Base-by-base conservation (phyloP, 768 basidiomycete species). In the Kwoniella newhampshirensis region DNA sequence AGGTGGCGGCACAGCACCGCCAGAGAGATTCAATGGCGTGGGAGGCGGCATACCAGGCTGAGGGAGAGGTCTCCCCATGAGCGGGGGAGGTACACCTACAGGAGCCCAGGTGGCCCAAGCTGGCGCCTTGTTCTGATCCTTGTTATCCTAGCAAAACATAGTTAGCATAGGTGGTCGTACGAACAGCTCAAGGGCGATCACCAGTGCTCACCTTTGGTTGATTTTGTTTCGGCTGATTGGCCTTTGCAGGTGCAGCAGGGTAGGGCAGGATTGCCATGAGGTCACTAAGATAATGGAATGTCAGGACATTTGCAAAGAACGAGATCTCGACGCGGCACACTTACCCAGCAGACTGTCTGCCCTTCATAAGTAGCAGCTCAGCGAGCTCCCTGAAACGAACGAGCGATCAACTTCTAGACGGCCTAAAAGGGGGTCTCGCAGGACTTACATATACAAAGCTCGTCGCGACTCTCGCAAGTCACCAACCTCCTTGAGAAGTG, bases 321-420 rank as follows among this genome's bases (percentile, higher is more conserved):
- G 12, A 23, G 21, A 32, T 42, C 3, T n/a, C n/a, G n/a, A n/a
- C n/a, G n/a, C n/a, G n/a, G 21, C 42, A 32, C 18, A 58, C 71
- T 56, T 35, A 73, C 71, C 75, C 75, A 28, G 64, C 64, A 17
- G 71, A 73, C 53, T 76, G 75, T 41, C 75, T 59, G 1, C 73
- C 75, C 52, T 76, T 76, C 66, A 73, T 68, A 37, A 76, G 60
- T 5, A 75, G 57, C 42, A 76, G 52, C 26, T 76, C 75, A 6
- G 75, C 75, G 21, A 76, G 45, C 42, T 76, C 75, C 64, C 71
- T 73, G 43, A 6, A 32, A 32, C 4, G 42, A 1, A 6, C 15
- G 30, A 37, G 15, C 50, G 40, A 59, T 43, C 55, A 25, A 7
- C 35, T 18, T 46, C 47, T 28, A 27, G 6, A 6, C 32, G 32